Base-by-base conservation (phyloP, 1,284 basidiomycete genomes). In the Tremellales sp. region DNA sequence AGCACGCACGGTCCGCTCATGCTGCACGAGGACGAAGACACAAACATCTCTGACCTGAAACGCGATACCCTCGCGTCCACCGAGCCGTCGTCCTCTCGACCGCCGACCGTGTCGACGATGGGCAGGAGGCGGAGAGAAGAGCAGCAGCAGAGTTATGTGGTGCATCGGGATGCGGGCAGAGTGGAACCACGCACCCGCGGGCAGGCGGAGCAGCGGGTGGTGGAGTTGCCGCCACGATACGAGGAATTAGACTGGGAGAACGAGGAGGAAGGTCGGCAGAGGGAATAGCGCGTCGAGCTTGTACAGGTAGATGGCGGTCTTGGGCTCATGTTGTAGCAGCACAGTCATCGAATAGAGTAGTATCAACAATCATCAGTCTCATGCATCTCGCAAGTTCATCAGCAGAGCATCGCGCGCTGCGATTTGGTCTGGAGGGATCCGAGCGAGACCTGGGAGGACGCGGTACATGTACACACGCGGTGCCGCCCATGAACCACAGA, bases 141-240 rank as follows among this genome's bases (percentile, higher is more conserved):
- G 3, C 43, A 48, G 16, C 60, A 62, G 37, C 49, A 54, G 39
- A 57, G 63, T 25, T 67, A 62, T 43, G 53, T 69, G 39, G 58
- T 71, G 5, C 69, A 71, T 55, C 53, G 61, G 8, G 69, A 71
- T 55, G 68, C 60, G 1, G 69, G 69, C 2, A 48, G 67, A 12
- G 50, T 66, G 5, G 34, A 37, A 1, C 38, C 47, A 9, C 32
- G 42, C 1, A 31, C 22, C 9, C 13, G 29, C 10, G 16, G 33
- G 5, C 13, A 24, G 22, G 18, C 28, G 5, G 50, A 43, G 22
- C 12, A 24, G 7, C 42, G 54, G 18, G 62, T 63, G 6, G 32
- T 66, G 16, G 69, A 71, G 48, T 51, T 71, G 33, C 69, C 69
- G 19, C 69, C 69, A 5, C 50, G 69, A 40, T 71, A 71, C 48